Evolutionary conservation across 257 asterid genomes (phyloP).

Genomic region (Paraleonurus japonicus): DNA sequence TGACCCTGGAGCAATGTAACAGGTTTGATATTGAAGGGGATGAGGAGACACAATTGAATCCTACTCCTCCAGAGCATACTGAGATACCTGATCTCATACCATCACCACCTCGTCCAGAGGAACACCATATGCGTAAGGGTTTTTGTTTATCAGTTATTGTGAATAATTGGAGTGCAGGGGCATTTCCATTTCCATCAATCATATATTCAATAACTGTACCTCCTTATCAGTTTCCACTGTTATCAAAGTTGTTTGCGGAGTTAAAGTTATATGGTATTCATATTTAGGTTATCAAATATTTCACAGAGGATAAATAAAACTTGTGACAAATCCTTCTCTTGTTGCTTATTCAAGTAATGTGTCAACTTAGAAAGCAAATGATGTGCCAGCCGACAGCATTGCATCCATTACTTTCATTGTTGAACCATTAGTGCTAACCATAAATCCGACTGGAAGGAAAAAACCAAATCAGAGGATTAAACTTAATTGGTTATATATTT

Average conservation of each 20-base stretch:
- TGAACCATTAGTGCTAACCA: background rate
- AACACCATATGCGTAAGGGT: constrained; percentile 47
- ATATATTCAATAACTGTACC: constrained; percentile 11
- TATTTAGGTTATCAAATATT: background rate
- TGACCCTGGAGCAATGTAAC: constrained; percentile 22
- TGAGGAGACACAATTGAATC: constrained; percentile 57
- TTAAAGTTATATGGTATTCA: constrained; percentile 1
- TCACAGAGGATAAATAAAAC: background rate
- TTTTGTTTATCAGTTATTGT: constrained; percentile 14
- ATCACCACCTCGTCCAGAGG: constrained; percentile 69
- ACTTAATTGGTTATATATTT: background rate
- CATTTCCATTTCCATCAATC: constrained; percentile 15
- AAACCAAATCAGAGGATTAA: constrained; percentile 7
- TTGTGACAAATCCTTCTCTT: background rate
- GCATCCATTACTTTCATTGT: background rate
- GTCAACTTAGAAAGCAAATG: background rate
- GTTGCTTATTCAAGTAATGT: background rate
- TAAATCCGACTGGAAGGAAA: background rate
- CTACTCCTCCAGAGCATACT: constrained; percentile 49
- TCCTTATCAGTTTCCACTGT: constrained; percentile 2
- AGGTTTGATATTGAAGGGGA: constrained; percentile 90
- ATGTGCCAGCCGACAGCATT: background rate
- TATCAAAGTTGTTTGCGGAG: background rate
- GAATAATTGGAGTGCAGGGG: constrained; percentile 6
- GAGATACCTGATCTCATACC: constrained; percentile 58